Conservation (phyloP, 2,329 filamentous ascomycete genomes). For the Curvularia sp. region DNA sequence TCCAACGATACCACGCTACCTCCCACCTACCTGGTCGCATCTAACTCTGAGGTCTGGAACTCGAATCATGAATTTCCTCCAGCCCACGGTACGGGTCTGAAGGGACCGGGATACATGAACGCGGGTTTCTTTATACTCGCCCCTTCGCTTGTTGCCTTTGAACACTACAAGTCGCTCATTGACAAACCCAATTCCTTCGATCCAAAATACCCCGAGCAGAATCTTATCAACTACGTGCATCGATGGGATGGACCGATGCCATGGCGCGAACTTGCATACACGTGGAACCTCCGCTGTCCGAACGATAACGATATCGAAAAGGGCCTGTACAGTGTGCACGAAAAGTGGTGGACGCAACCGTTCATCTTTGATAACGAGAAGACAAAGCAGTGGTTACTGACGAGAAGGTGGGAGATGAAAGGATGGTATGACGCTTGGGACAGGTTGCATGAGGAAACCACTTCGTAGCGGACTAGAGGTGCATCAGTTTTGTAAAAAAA, state of each 20-base stretch:
- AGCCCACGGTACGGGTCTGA: slow-evolving; percentile 36
- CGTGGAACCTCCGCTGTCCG: slow-evolving; percentile 51
- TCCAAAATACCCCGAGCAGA: slow-evolving; percentile 48
- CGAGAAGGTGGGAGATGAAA: slow-evolving; percentile 52
- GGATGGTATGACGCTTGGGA: slow-evolving; percentile 45
- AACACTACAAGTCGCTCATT: slow-evolving; percentile 45
- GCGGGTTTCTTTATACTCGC: slow-evolving; percentile 51
- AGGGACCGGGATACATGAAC: slow-evolving; percentile 44
- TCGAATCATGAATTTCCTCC: slow-evolving; percentile 48
- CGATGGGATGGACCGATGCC: slow-evolving; percentile 50
- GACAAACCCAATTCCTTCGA: slow-evolving; percentile 43
- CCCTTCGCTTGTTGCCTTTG: slow-evolving; percentile 39
- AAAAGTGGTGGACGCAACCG: slow-evolving; percentile 51
- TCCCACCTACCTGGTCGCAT: slow-evolving; percentile 44
- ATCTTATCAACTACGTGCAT: slow-evolving; percentile 50
- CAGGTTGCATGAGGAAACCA: neutral
- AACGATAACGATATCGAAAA: slow-evolving; percentile 48
- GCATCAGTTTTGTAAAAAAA: neutral
- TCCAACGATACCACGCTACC: slow-evolving; percentile 29
- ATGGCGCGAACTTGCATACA: slow-evolving; percentile 47
- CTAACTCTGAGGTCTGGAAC: slow-evolving; percentile 43
- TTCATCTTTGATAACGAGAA: slow-evolving; percentile 35
- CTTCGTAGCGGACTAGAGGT: neutral
- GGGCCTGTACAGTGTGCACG: slow-evolving; percentile 49
- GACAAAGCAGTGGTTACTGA: slow-evolving; percentile 43